Conservation (phyloP, 176 grass and related monocot species). For the Zea mays region DNA sequence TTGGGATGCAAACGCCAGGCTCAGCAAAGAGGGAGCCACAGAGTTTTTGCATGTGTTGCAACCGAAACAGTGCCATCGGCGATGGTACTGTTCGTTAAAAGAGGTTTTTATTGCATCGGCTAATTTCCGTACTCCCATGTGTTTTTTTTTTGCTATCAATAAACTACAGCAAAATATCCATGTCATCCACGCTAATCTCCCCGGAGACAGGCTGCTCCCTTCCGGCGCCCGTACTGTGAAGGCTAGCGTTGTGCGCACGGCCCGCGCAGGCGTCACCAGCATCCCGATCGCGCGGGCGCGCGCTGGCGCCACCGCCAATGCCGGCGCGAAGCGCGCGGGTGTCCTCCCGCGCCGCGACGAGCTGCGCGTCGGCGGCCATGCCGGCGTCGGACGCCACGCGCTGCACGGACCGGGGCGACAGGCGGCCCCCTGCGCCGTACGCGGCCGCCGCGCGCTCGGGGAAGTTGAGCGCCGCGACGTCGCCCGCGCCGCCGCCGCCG, state of each 20-base stretch:
- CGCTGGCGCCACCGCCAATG: background rate
- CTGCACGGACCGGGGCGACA: slow-evolving; percentile 74
- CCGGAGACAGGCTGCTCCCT: slow-evolving; percentile 7
- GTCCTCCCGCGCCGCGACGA: slow-evolving; percentile 39
- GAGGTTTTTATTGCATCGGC: background rate
- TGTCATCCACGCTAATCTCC: slow-evolving; percentile 46
- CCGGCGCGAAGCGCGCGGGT: background rate
- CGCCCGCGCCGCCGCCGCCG: slow-evolving; percentile 16
- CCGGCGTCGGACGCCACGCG: slow-evolving; percentile 75
- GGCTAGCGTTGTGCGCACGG: background rate
- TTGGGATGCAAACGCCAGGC: background rate
- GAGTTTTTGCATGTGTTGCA: background rate
- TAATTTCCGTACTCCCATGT: background rate
- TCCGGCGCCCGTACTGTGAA: background rate
- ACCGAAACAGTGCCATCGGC: background rate
- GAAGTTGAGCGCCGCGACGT: slow-evolving; percentile 65
- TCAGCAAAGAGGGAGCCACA: background rate
- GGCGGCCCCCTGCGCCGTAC: slow-evolving; percentile 16
- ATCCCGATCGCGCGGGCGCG: background rate
- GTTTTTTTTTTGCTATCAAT: background rate
- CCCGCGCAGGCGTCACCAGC: background rate
- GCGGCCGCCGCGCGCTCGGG: slow-evolving; percentile 42
- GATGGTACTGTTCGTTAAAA: background rate
- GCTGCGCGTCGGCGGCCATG: slow-evolving; percentile 73
- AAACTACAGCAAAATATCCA: slow-evolving; percentile 51